Percentiles rank a stretch among this genome's conserved stretches.
Evolutionary conservation across 805 yeast species (phyloP).

Genomic region (Zygotorulaspora sp.): DNA sequence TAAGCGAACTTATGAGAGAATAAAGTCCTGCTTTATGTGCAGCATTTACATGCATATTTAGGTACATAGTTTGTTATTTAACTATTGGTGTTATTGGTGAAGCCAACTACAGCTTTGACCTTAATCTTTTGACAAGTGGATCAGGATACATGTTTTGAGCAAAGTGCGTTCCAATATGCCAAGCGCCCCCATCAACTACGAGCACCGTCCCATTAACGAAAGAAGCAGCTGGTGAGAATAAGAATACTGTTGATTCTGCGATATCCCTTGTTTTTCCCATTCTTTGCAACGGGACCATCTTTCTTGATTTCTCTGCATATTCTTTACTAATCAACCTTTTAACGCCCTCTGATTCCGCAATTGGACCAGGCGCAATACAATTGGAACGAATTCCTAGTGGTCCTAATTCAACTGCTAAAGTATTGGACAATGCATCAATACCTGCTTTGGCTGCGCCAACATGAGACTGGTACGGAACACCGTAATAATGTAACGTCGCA

Average conservation of each 20-base stretch:
- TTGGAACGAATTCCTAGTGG: slow-evolving; percentile 82
- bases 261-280: slow-evolving; percentile 71
- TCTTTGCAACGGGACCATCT: slow-evolving; percentile 54
- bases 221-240: slow-evolving; percentile 77
- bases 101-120: slow-evolving; percentile 37
- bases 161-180: slow-evolving; percentile 65
- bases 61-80: neutral
- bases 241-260: slow-evolving; percentile 79
- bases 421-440: slow-evolving; percentile 78
- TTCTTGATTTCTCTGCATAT: slow-evolving; percentile 38
- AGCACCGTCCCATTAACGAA: slow-evolving; percentile 73
- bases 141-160: slow-evolving; percentile 44
- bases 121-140: slow-evolving; percentile 32
- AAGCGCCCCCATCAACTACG: slow-evolving; percentile 86
- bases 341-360: slow-evolving; percentile 82
- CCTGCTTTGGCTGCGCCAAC: slow-evolving; percentile 97
- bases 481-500: slow-evolving; percentile 86
- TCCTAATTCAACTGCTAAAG: slow-evolving; percentile 86
- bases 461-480: slow-evolving; percentile 83
- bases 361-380: slow-evolving; percentile 89
- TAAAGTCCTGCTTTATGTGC: slow-evolving; percentile 1
- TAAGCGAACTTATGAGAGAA: slow-evolving; percentile 15
- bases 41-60: neutral
- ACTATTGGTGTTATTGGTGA: no score
- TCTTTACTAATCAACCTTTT: slow-evolving; percentile 51